Evolutionary conservation across 2,329 filamentous ascomycete species (phyloP).

Genomic region (Penicillium sp.): DNA sequence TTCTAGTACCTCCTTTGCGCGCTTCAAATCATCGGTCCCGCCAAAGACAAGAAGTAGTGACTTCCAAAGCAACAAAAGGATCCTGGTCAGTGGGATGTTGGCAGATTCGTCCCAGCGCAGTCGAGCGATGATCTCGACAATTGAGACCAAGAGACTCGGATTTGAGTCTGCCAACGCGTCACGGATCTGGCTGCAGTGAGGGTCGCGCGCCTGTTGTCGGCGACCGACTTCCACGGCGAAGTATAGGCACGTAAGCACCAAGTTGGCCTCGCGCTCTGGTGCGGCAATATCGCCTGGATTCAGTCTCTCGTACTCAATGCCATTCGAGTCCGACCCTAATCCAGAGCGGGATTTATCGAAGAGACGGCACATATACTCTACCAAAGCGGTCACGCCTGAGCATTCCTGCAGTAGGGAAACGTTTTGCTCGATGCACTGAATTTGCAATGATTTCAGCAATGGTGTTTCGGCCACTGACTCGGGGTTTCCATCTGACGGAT

Average conservation of each 20-base stretch:
- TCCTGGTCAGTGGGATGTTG: conserved; percentile 60
- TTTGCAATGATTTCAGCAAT: conserved; percentile 50
- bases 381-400: conserved; percentile 37
- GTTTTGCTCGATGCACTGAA: conserved; percentile 49
- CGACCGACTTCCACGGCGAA: conserved; percentile 44
- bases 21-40: conserved; percentile 68
- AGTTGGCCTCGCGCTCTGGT: conserved; percentile 42
- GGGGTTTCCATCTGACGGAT: conserved; percentile 33
- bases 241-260: conserved; percentile 46
- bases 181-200: conserved; percentile 25
- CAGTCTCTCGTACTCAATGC: conserved; percentile 32
- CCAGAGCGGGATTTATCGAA: conserved; percentile 40
- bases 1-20: conserved; percentile 68
- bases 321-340: conserved; percentile 25
- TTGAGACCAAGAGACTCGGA: conserved; percentile 68
- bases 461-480: conserved; percentile 42
- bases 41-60: conserved; percentile 82
- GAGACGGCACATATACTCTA: conserved; percentile 38
- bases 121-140: conserved; percentile 67
- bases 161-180: conserved; percentile 54
- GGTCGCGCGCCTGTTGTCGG: conserved; percentile 33
- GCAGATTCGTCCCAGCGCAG: conserved; percentile 66
- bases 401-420: conserved; percentile 40
- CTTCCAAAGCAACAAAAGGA: conserved; percentile 89
- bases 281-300: conserved; percentile 37